phyloP scores from a whole-genome alignment of 2,329 filamentous ascomycete genomes.

The Xylaria arbuscula region DNA sequence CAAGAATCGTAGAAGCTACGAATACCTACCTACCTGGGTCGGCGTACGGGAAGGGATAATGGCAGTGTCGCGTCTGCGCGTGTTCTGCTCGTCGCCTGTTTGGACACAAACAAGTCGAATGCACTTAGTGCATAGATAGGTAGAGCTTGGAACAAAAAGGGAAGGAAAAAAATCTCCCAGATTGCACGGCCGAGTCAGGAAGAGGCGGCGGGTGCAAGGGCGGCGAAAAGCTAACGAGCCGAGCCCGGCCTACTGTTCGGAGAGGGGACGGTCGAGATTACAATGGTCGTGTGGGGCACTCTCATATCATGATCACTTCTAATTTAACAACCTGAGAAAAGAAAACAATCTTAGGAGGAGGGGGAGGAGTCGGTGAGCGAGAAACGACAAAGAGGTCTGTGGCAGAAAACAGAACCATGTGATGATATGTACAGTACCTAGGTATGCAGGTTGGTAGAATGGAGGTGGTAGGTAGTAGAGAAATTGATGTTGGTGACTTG shows the following conservation, averaged over 20 bases:
- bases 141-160: constrained; percentile 10
- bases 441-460: neutral
- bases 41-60: neutral
- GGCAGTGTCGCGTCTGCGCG: neutral
- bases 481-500: neutral
- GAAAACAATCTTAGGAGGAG: neutral
- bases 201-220: constrained; percentile 12
- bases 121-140: too few species aligned
- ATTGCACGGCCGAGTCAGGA: neutral
- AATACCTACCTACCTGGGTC: constrained; percentile 10
- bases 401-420: constrained; percentile 5
- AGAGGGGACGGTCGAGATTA: constrained; percentile 2
- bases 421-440: neutral
- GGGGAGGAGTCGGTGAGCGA: neutral
- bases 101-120: neutral
- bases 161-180: neutral
- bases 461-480: too few species aligned
- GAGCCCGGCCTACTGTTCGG: neutral
- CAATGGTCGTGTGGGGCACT: neutral
- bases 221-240: constrained; percentile 3
- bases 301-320: constrained; percentile 6
- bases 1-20: neutral
- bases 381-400: neutral
- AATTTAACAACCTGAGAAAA: neutral
- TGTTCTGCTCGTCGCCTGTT: neutral